Base-by-base conservation (phyloP, 371 early-diverging fungal genomes). In the Mucor piriformis region DNA sequence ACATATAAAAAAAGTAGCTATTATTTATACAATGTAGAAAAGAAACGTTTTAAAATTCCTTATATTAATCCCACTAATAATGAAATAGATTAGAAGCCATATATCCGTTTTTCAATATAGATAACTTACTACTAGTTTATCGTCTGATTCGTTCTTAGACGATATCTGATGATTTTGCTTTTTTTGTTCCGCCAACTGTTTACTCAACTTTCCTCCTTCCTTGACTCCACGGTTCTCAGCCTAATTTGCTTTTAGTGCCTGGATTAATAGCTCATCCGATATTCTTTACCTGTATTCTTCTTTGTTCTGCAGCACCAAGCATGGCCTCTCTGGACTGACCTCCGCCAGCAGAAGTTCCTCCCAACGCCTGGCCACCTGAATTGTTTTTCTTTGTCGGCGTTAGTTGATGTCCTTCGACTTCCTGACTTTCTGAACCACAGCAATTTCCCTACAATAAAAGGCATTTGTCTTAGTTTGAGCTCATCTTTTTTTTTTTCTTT, bases 291-390 rank as follows among this genome's bases (percentile, higher is more conserved):
- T 76, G 50, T 34, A 58, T 11, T 37, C 64, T 58, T 44, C 76
- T 65, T 54, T 72, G 60, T 43, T 76, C 76, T 21, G 73, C 73
- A 35, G 76, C 76, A 24, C 44, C 61, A 10, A 72, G 24, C 73
- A 69, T 76, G 23, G 70, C 70, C 25, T 75, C 75, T 59, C 69
- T 62, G 16, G 60, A 49, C 11, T 33, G 13, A 3, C 32, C 42
- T 5, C 42, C 58, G 8, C 49, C 49, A 33, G 32, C 49, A 1
- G 44, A 21, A 50, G 32, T 46, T 11, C 66, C 61, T 0, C 66
- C 66, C 13, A 61, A 35, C 0, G 66, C 23, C 23, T 55, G 66
- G 12, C 61, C 61, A 21, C n/a, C 32, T 18, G 33, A 20, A 13
- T 57, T 63, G 12, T 23, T 40, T 6, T 61, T 44, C 16, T 62